A percentile compares a stretch with the other conserved stretches of the same genome.
Conservation (phyloP, 495 filamentous ascomycete species). For the Annulohypoxylon maeteangense region DNA sequence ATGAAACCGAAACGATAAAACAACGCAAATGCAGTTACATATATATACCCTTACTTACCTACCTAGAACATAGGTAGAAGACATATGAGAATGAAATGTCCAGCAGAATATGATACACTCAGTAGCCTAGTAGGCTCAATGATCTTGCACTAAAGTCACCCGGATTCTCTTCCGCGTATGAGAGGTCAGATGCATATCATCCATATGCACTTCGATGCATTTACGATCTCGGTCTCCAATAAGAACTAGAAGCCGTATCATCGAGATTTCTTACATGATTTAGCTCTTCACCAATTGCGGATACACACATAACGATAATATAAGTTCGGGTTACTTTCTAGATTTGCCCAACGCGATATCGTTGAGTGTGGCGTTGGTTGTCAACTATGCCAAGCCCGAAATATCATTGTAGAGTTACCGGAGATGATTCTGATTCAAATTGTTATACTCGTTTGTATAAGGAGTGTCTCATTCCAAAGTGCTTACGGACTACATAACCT, state of each 20-base stretch:
- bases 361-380: background rate
- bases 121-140: background rate
- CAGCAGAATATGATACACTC: background rate
- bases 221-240: conserved; percentile 29
- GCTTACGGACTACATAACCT: background rate
- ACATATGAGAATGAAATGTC: conserved; percentile 6
- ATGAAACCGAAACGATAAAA: conserved; percentile 11
- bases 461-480: background rate
- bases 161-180: conserved; percentile 1
- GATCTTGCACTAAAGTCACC: background rate
- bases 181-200: conserved; percentile 27
- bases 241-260: conserved; percentile 20
- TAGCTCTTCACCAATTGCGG: conserved; percentile 4
- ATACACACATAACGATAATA: conserved; percentile 8
- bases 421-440: background rate
- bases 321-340: conserved; percentile 2
- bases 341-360: conserved; percentile 3
- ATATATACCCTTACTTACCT: too few relatives aligned
- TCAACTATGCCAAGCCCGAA: background rate
- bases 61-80: background rate
- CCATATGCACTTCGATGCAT: conserved; percentile 8
- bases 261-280: conserved; percentile 3
- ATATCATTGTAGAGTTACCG: background rate
- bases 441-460: background rate
- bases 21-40: background rate